Base-by-base conservation (phyloP, 2,329 filamentous ascomycete genomes). In the Rasamsonia emersonii region DNA sequence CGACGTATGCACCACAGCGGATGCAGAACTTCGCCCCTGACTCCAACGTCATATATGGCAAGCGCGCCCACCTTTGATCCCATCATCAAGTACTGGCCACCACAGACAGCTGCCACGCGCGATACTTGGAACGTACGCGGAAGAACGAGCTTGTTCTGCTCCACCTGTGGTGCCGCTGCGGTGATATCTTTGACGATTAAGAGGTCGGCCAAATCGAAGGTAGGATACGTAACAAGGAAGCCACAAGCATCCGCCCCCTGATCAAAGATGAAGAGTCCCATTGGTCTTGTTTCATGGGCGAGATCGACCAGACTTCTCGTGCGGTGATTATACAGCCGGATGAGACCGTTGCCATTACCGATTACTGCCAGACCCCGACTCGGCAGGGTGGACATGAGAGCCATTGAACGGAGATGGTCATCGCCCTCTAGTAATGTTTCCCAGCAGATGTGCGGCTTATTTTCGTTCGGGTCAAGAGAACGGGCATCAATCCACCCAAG, bases 21-120 rank as follows among this genome's bases (percentile, higher is more conserved):
- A 15, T 49, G 37, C 9, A 50, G 38, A 8, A 42, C 28, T 14
- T 41, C 24, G 5, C 36, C 39, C 3, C 39, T 28, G 8, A 37
- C 30, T 3, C 37, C 24, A 28, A 54, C 23, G 49, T 38, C 34
- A 40, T 72, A 75, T 2, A 73, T 31, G 3, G 66, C 67, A 30
- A 80, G 47, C 2, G 61, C 59, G 3, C 77, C 77, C 31, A 58
- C 59, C 39, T 74, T 66, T 21, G 72, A 75, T 1, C 77, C 77
- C 6, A 79, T 37, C 1, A 71, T 41, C n/a, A 71, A 45, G 33
- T 55, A 56, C 7, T 55, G 45, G 9, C 41, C 43, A 10, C 42
- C 32, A 3, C 36, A 37, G 2, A 64, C 38, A 21, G 61, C 47
- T 11, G 51, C 51, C 33, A 69, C 68, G 40, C 68, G 70, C 11